Conservation (phyloP, 257 asterid species). For the Lavandula angustifolia region DNA sequence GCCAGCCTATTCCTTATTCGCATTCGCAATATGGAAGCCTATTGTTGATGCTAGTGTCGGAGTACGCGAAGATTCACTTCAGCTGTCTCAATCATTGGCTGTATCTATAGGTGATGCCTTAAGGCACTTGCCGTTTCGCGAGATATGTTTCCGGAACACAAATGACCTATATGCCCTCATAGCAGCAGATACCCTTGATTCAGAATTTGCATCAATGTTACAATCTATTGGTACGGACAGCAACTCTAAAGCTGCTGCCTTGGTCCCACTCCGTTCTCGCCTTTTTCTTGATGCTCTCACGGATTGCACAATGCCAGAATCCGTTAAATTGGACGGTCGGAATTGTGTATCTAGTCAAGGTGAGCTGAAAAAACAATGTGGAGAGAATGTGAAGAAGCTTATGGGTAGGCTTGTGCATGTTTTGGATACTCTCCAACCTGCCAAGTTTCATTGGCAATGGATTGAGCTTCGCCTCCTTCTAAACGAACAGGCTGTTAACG, state of each 20-base stretch:
- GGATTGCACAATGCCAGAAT: conserved; percentile 75
- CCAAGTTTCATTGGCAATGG: conserved; percentile 99
- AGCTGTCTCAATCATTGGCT: conserved; percentile 58
- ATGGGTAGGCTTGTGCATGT: conserved; percentile 71
- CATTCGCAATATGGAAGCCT: conserved; percentile 83
- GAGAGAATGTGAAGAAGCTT: conserved; percentile 66
- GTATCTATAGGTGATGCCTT: conserved; percentile 68
- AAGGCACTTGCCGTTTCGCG: conserved; percentile 93
- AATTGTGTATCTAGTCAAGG: conserved; percentile 55
- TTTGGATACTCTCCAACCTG: conserved; percentile 92
- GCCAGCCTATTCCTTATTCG: conserved; percentile 85
- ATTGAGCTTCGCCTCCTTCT: conserved; percentile 92
- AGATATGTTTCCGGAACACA: conserved; percentile 84
- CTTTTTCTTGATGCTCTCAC: conserved; percentile 82
- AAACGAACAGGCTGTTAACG: conserved; percentile 85
- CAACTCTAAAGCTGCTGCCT: conserved; percentile 66
- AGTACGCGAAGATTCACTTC: conserved; percentile 76
- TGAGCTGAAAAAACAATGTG: conserved; percentile 61
- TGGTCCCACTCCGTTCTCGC: conserved; percentile 95
- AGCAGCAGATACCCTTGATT: conserved; percentile 72
- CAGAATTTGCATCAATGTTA: conserved; percentile 75
- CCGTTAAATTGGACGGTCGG: conserved; percentile 55
- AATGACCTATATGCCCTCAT: conserved; percentile 70
- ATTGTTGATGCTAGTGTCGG: conserved; percentile 59
- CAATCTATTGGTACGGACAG: conserved; percentile 65